Evolutionary conservation across 257 asterid genomes (phyloP).

Genomic region (Penstemon newberryi): DNA sequence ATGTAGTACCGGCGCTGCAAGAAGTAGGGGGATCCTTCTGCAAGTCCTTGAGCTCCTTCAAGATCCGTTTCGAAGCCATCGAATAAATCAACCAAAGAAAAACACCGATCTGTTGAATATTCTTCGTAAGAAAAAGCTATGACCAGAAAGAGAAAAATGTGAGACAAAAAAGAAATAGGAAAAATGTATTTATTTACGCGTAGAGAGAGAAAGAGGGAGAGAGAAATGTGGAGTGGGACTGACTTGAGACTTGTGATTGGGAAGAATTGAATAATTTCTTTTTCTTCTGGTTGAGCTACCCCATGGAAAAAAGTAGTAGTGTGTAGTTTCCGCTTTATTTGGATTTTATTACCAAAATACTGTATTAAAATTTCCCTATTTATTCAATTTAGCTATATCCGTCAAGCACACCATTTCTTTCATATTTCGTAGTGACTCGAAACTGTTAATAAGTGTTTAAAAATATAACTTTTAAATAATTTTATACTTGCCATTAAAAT

Average conservation of each 20-base stretch:
- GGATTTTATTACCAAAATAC: neutral
- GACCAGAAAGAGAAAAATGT: conserved; percentile 4
- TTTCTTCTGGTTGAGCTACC: conserved; percentile 7
- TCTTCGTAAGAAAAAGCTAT: neutral
- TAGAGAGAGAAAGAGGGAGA: neutral
- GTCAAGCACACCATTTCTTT: too few species aligned
- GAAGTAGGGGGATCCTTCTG: conserved; percentile 76
- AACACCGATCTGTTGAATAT: conserved; percentile 25
- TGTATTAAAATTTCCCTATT: neutral
- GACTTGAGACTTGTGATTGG: neutral
- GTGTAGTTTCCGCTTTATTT: neutral
- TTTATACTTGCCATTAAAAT: too few species aligned
- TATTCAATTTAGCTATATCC: neutral
- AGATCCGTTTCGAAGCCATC: conserved; percentile 77
- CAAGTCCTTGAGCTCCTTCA: conserved; percentile 73
- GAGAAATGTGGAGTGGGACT: conserved; percentile 4
- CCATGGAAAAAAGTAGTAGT: too few species aligned
- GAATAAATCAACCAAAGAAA: conserved; percentile 24
- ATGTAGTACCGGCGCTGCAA: conserved; percentile 59
- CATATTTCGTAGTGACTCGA: too few species aligned
- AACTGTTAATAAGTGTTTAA: too few species aligned
- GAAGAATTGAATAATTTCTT: neutral
- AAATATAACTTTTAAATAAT: too few species aligned
- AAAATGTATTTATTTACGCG: neutral
- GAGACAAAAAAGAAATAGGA: neutral